These are phyloP conservation scores for Quercus lobata DNA, from an alignment of 331 rosid species.

Conservation along the genomic window DNA sequence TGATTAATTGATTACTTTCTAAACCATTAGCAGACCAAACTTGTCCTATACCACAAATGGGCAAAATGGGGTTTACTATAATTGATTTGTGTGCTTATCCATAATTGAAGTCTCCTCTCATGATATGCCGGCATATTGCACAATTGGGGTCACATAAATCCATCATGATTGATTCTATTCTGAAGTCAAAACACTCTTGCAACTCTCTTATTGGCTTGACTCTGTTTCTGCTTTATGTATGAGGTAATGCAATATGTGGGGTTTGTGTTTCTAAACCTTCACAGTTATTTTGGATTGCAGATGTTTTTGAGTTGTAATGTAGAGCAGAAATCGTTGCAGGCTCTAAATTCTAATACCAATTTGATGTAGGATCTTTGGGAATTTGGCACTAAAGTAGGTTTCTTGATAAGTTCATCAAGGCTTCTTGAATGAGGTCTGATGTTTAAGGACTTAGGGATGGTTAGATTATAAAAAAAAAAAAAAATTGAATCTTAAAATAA, in stretches of 20 bases:
- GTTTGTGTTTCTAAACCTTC: not conserved
- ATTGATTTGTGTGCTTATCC: not conserved
- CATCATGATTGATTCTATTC: not conserved
- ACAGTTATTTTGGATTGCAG: not conserved
- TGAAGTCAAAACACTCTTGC: not conserved
- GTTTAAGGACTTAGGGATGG: not conserved
- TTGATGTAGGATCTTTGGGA: not conserved
- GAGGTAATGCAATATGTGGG: not conserved
- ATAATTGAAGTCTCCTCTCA: not conserved
- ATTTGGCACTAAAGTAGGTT: not conserved
- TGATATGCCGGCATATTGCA: not conserved
- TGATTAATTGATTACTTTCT: not conserved
- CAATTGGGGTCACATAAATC: not conserved
- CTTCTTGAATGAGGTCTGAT: not conserved
- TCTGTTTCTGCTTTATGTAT: not conserved
- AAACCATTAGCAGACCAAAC: not conserved
- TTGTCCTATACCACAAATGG: not conserved
- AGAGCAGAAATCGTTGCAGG: not conserved
- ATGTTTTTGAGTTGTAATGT: not conserved
- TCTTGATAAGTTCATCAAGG: conserved; percentile 5
- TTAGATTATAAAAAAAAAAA: not conserved
- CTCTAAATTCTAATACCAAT: not conserved
- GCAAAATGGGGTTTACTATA: not conserved
- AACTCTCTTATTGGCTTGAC: not conserved
- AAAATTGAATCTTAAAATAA: not conserved